Evolutionary conservation across 768 basidiomycete genomes (phyloP).

Genomic region (Russula vinacea): DNA sequence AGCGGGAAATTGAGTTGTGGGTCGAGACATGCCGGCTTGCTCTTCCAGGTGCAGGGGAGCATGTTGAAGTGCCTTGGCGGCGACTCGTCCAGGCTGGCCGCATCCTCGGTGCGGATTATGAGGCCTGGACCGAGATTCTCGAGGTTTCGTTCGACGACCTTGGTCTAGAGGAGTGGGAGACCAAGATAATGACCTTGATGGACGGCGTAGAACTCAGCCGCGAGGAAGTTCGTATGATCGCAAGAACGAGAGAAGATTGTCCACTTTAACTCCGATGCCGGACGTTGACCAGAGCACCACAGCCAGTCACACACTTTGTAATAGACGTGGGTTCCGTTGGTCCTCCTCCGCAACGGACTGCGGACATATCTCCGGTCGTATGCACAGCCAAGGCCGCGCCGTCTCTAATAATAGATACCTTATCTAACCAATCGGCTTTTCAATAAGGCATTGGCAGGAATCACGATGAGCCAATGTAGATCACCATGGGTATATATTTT

Average conservation of each 20-base stretch:
- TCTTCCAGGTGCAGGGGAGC: conserved; percentile 48
- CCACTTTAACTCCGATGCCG: conserved; percentile 26
- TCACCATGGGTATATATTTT: too few species aligned
- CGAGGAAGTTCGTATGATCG: conserved; percentile 57
- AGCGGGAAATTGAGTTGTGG: conserved; percentile 79
- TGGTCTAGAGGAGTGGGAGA: conserved; percentile 51
- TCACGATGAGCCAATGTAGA: not conserved
- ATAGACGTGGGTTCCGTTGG: not conserved
- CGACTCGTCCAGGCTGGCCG: conserved; percentile 66
- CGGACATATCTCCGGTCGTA: not conserved
- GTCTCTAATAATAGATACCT: not conserved
- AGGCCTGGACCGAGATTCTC: conserved; percentile 24
- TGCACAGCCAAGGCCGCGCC: not conserved
- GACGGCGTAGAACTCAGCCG: conserved; percentile 60
- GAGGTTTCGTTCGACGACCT: conserved; percentile 3
- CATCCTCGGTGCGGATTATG: conserved; percentile 57
- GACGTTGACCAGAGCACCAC: not conserved
- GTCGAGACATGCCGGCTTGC: conserved; percentile 69
- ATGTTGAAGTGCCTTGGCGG: conserved; percentile 75
- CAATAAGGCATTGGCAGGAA: not conserved
- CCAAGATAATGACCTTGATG: conserved; percentile 47
- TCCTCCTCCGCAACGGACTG: not conserved
- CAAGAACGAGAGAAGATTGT: conserved; percentile 48
- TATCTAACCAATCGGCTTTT: not conserved
- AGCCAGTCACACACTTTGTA: not conserved